Evolutionary conservation across 2,329 filamentous ascomycete species (phyloP).

Genomic region (Pestalotiopsis sp.): DNA sequence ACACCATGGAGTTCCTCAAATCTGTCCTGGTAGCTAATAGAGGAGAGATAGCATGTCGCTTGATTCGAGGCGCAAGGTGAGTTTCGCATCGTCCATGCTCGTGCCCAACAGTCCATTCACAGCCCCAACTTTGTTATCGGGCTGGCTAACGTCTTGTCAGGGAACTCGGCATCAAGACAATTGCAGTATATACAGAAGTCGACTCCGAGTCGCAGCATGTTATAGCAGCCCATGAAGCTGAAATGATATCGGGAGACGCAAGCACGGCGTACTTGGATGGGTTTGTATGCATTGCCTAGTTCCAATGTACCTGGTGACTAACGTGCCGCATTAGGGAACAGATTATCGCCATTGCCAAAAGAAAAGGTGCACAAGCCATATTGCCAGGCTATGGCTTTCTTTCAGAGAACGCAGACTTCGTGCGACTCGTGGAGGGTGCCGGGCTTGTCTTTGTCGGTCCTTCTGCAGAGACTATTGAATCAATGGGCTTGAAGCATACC

Average conservation of each 20-base stretch:
- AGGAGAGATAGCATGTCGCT: constrained; percentile 20
- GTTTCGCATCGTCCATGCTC: not conserved
- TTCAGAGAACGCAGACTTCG: constrained; percentile 12
- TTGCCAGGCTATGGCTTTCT: constrained; percentile 14
- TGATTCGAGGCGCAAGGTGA: constrained; percentile 7
- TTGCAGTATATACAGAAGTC: constrained; percentile 15
- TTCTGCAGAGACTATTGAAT: not conserved
- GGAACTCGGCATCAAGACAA: not conserved
- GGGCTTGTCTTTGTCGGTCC: constrained; percentile 12
- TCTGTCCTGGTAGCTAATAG: constrained; percentile 18
- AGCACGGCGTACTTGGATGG: constrained; percentile 9
- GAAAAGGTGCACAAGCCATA: constrained; percentile 5
- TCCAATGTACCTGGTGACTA: not conserved
- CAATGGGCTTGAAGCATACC: constrained; percentile 38
- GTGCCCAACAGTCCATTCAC: not conserved
- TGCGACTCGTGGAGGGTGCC: not conserved
- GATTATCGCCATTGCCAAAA: constrained; percentile 1
- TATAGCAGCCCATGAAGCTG: constrained; percentile 13
- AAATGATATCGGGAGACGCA: constrained; percentile 12
- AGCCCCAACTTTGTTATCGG: no score
- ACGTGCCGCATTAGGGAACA: not conserved
- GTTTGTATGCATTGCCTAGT: not conserved
- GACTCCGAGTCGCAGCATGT: constrained; percentile 16
- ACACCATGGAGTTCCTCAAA: constrained; percentile 5
- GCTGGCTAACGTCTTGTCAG: not conserved